Evolutionary conservation across 495 filamentous ascomycete species (phyloP), one percentile per base, ranked within the genome.

Genomic region (Extremus antarcticus): DNA sequence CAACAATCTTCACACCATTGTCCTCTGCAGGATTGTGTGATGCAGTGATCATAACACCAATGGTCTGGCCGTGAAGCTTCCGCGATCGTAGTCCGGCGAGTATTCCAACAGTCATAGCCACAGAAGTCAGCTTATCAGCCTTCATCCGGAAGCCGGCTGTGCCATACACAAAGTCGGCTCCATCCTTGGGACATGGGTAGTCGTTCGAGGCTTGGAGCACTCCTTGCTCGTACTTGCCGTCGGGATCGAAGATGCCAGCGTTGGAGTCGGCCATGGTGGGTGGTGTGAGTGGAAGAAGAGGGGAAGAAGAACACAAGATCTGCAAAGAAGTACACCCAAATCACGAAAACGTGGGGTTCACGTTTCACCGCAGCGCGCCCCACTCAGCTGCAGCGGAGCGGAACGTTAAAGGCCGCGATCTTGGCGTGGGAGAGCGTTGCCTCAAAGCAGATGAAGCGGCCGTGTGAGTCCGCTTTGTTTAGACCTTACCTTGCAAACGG

Each of bases 41-140:
- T 32, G 92, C 92, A 59, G 92, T 99, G 68, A 99, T 89, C 92
- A 99, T 97, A 50, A 99, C 81, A 67, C 92, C 92, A 67, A 99
- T 94, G 63, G 86, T 86, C 74, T 91, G 86, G 56, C 88, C 84
- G 64, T 83, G 83, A 49, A 90, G 78, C 67, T 90, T 90, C 66
- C 86, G 87, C 40, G 88, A 96, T 38, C 92, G 86, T n/a, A 97
- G 78, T 47, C 86, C 81, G 40, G 94, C 87, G 29, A 95, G 79
- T 53, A 97, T 77, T 45, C 90, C 92, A 41, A 94, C 89, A 43
- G 90, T 81, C 68, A 89, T 96, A 61, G 94, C 78, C 46, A 97
- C 86, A 16, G 85, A 90, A 71, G 94, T 90, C 66, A 99, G 86
- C 39, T 74, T 61, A 17, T 68, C 64, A 24, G 84, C 83, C 68